Evolutionary conservation across 2,329 filamentous ascomycete species (phyloP).

Genomic region (Penicillium sp.): DNA sequence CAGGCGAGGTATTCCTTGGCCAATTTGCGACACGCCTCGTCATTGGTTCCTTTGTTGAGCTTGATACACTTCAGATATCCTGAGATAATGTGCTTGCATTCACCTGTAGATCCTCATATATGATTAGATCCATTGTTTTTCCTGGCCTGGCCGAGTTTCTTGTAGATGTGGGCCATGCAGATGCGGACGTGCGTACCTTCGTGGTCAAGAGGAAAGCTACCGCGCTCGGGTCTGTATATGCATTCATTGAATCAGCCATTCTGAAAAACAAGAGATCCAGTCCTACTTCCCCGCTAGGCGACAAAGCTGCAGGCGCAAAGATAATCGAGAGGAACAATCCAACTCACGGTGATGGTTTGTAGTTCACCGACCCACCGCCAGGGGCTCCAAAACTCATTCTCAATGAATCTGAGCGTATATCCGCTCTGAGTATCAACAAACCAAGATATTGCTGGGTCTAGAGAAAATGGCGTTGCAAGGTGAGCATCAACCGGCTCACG

Average conservation of each 20-base stretch:
- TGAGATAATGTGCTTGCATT: slow-evolving; percentile 88
- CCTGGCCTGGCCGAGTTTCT: background rate
- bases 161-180: background rate
- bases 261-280: background rate
- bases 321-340: background rate
- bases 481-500: slow-evolving; percentile 2
- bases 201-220: slow-evolving; percentile 94
- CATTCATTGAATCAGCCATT: slow-evolving; percentile 3
- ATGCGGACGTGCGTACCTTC: slow-evolving; percentile 57
- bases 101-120: slow-evolving; percentile 55
- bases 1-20: slow-evolving; percentile 88
- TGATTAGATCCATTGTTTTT: slow-evolving; percentile 3
- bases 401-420: background rate
- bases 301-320: slow-evolving; percentile 3
- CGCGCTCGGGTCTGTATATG: slow-evolving; percentile 71
- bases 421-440: background rate
- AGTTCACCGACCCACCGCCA: slow-evolving; percentile 61
- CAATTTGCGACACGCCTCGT: slow-evolving; percentile 76
- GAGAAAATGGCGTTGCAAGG: background rate
- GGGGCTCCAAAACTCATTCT: slow-evolving; percentile 65
- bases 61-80: slow-evolving; percentile 86
- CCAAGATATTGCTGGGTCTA: background rate
- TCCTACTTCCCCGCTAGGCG: background rate
- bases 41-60: slow-evolving; percentile 77
- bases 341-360: slow-evolving; percentile 68